Evolutionary conservation across 768 basidiomycete genomes (phyloP).

Genomic region (Termitomyces sp.): DNA sequence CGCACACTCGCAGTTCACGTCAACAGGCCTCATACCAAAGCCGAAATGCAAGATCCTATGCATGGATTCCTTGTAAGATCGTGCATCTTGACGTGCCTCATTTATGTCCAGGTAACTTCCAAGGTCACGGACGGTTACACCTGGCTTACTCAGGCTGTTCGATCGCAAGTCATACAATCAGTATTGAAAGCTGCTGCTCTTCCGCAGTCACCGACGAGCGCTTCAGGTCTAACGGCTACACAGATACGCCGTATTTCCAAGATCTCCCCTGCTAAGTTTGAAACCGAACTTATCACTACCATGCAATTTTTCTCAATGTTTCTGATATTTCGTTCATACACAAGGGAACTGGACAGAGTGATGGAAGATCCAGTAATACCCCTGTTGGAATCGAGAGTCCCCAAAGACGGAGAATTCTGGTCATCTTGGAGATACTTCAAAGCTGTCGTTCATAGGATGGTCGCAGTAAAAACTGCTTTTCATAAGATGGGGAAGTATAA

Average conservation of each 20-base stretch:
- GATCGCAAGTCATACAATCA: constrained; percentile 1
- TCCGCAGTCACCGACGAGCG: background rate
- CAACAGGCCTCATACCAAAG: background rate
- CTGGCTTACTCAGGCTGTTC: constrained; percentile 4
- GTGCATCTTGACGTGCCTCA: background rate
- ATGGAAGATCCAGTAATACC: background rate
- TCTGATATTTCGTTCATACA: constrained; percentile 3
- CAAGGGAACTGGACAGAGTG: background rate
- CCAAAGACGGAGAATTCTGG: background rate
- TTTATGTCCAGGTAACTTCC: background rate
- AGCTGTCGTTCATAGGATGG: background rate
- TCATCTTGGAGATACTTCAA: background rate
- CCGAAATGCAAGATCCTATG: background rate
- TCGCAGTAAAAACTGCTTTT: background rate
- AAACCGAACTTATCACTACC: background rate
- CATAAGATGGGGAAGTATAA: constrained; percentile 3
- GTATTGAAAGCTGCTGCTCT: constrained; percentile 1
- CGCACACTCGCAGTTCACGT: background rate
- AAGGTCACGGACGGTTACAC: constrained; percentile 4
- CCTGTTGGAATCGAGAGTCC: background rate
- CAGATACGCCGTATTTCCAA: background rate
- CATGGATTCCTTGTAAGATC: background rate
- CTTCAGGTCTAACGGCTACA: background rate
- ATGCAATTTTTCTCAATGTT: background rate
- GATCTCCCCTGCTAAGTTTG: background rate